A percentile compares a stretch with the other conserved stretches of the same genome.
Evolutionary conservation across 2,329 filamentous ascomycete species (phyloP).

Genomic region (Dothideomycetes sp.): DNA sequence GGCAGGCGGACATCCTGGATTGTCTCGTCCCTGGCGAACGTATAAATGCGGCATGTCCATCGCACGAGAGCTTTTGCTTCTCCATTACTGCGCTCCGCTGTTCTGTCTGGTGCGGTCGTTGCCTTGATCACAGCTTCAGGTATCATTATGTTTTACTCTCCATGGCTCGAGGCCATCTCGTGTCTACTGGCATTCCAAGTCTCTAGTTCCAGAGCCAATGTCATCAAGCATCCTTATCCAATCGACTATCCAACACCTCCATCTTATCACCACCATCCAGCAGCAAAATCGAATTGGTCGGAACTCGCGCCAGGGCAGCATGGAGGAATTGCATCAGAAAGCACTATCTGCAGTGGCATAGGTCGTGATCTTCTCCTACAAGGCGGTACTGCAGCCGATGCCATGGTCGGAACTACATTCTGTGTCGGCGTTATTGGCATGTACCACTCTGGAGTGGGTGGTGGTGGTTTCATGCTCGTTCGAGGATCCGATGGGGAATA

Average conservation of each 20-base stretch:
- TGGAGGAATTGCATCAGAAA: conserved; percentile 40
- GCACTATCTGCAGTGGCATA: conserved; percentile 36
- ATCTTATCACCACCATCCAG: neutral
- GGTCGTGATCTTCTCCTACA: conserved; percentile 37
- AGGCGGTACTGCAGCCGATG: conserved; percentile 45
- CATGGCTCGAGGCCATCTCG: conserved; percentile 1
- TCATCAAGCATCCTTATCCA: neutral
- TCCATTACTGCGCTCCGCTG: neutral
- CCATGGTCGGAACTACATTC: conserved; percentile 37
- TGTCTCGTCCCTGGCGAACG: neutral
- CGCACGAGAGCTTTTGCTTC: neutral
- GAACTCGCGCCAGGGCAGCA: conserved; percentile 14
- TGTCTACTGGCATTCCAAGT: conserved; percentile 4
- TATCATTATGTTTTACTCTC: conserved; percentile 3
- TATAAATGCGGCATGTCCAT: conserved; percentile 5
- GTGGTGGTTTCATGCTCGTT: conserved; percentile 83
- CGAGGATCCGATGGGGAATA: conserved; percentile 64
- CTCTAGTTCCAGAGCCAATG: neutral
- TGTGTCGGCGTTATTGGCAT: conserved; percentile 42
- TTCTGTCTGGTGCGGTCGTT: neutral
- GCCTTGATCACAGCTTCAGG: neutral
- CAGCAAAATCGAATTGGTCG: neutral
- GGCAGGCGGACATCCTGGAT: neutral
- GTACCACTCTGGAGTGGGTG: conserved; percentile 61
- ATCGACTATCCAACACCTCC: neutral